Evolutionary conservation across 164 flowering plant species (phyloP), one percentile per base, ranked within the genome.

Genomic region (Amborella trichopoda): DNA sequence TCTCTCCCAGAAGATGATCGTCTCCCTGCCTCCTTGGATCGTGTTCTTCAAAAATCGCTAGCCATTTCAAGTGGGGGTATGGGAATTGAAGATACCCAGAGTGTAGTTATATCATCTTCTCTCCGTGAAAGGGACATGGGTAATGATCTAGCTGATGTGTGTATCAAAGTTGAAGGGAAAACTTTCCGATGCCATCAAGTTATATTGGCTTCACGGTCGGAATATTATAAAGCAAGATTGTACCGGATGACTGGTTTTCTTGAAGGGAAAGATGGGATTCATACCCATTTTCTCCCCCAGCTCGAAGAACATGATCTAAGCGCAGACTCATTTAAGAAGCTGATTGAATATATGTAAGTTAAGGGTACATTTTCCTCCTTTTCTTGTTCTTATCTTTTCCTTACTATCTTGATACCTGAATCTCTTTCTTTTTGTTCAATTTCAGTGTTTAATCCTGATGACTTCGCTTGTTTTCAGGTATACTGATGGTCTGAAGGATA

Each of bases 301-400:
- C 71, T 91, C 50, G 84, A 81, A 61, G 95, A 87, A 61, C 82
- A 69, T 69, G 99, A 87, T 66, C 64, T 91, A 58, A 91, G 84
- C 67, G 49, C 50, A 4, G 91, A 71, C 58, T 78, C 83, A 46
- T 87, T 91, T 67, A 88, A 82, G 68, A 91, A 91, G 63, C 78
- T 87, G 94, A 64, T 91, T 19, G 96, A 91, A 56, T 93, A 78
- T 59, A 93, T 87, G 96, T 87, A 77, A 73, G 96, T 65, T 24
- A 19, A 36, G 9, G 9, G 18, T 2, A 14, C 22, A 11, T 26
- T 23, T 23, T 25, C 5, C 17, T 1, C 27, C 16, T 44, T 8
- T 8, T 5, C 25, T 23, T 44, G 18, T 14, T 3, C 2, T 4
- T 6, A 14, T 9, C 6, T 24, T 10, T 9, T 23, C 27, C 3